Conservation (phyloP, 768 basidiomycete species). For the Tulasnella sp. region DNA sequence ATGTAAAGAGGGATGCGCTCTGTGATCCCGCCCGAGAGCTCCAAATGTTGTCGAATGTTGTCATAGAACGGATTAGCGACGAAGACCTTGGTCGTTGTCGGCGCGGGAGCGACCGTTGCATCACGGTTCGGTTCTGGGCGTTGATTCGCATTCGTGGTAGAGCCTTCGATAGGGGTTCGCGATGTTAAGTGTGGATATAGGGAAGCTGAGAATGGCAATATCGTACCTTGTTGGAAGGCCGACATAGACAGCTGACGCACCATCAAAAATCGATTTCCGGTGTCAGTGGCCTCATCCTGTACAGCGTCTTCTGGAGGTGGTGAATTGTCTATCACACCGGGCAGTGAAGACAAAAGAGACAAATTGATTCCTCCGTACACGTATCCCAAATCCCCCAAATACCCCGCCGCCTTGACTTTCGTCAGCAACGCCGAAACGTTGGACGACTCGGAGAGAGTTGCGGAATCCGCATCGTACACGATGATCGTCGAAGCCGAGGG, state of each 20-base stretch:
- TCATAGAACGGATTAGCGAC: conserved; percentile 90
- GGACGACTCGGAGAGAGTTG: conserved; percentile 35
- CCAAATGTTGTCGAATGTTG: conserved; percentile 77
- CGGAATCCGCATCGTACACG: conserved; percentile 77
- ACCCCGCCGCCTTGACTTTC: conserved; percentile 58
- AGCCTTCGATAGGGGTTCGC: conserved; percentile 12
- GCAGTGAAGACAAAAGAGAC: conserved; percentile 29
- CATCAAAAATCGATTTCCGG: conserved; percentile 14
- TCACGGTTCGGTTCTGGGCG: not conserved
- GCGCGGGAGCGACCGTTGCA: conserved; percentile 15
- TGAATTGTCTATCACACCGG: conserved; percentile 1
- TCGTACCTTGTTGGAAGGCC: conserved; percentile 29
- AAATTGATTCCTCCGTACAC: conserved; percentile 74
- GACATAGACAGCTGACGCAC: conserved; percentile 24
- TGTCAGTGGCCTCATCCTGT: not conserved
- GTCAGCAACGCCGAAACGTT: conserved; percentile 63
- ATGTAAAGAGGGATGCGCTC: conserved; percentile 71
- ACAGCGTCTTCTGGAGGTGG: not conserved
- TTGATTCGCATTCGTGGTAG: conserved; percentile 10
- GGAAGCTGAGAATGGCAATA: not conserved
- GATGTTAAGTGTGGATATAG: not conserved
- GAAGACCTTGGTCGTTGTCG: conserved; percentile 23
- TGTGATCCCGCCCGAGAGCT: conserved; percentile 54
- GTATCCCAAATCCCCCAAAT: conserved; percentile 56
- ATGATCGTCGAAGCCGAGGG: conserved; percentile 49